Percentiles rank a stretch among this genome's conserved stretches.
Evolutionary conservation across 2,329 filamentous ascomycete species (phyloP).

Genomic region (Gyromitra esculenta): DNA sequence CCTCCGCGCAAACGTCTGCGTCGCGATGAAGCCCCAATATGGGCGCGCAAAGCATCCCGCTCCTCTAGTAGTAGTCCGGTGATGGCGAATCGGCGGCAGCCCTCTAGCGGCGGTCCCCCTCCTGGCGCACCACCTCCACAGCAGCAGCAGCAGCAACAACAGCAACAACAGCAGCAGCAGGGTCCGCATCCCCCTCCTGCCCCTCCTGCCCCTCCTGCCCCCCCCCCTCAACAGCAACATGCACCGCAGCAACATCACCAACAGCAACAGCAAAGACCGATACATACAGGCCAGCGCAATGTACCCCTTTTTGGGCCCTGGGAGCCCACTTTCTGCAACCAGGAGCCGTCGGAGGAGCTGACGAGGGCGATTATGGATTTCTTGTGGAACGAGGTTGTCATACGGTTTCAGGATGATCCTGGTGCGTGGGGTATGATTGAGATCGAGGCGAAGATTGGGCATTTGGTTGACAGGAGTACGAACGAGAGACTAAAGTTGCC

Average conservation of each 20-base stretch:
- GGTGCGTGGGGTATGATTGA: slow-evolving; percentile 77
- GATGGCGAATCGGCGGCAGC: slow-evolving; percentile 60
- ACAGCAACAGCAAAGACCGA: slow-evolving; percentile 43
- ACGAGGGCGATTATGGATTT: slow-evolving; percentile 83
- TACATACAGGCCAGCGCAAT: slow-evolving; percentile 44
- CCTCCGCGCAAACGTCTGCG: slow-evolving; percentile 65
- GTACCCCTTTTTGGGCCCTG: slow-evolving; percentile 65
- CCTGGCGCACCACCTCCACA: slow-evolving; percentile 54
- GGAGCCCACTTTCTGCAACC: slow-evolving; percentile 75
- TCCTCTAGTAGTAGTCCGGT: slow-evolving; percentile 61
- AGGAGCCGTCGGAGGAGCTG: slow-evolving; percentile 77
- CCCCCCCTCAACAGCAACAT: slow-evolving; percentile 33
- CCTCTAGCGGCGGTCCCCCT: slow-evolving; percentile 48
- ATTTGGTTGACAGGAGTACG: slow-evolving; percentile 77
- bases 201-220: slow-evolving; percentile 19
- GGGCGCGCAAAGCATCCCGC: slow-evolving; percentile 62
- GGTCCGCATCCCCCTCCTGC: slow-evolving; percentile 13
- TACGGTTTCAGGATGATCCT: slow-evolving; percentile 68
- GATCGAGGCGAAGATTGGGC: slow-evolving; percentile 92
- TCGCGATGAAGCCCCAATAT: slow-evolving; percentile 67
- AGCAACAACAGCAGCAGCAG: slow-evolving; percentile 55
- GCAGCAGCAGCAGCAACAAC: slow-evolving; percentile 53
- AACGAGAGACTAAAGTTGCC: slow-evolving; percentile 74
- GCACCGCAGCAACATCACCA: slow-evolving; percentile 55
- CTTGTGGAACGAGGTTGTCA: slow-evolving; percentile 68